Conservation (phyloP, 257 asterid species). For the Solanum chiquidenum region DNA sequence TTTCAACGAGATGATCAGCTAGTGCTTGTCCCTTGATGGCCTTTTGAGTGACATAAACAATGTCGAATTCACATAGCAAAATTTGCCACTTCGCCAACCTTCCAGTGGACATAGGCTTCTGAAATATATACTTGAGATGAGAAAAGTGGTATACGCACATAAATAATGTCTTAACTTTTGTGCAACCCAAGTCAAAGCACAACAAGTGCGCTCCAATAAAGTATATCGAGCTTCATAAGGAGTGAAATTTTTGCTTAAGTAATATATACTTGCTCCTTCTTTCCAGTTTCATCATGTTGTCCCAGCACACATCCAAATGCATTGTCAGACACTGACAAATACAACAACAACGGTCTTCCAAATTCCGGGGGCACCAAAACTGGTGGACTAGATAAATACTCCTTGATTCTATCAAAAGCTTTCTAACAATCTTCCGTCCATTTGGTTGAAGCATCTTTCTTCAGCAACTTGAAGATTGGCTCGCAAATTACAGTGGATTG, state of each 20-base stretch:
- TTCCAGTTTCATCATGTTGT: too few species aligned
- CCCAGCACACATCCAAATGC: not conserved
- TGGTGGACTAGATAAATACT: not conserved
- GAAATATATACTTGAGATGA: too few species aligned
- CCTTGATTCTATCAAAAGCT: not conserved
- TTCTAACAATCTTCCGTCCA: not conserved
- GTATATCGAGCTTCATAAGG: not conserved
- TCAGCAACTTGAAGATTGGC: not conserved
- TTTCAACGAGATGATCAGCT: not conserved
- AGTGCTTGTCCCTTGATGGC: not conserved
- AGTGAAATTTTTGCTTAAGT: too few species aligned
- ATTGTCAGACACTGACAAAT: not conserved
- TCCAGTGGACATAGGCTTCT: not conserved
- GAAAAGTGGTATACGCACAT: too few species aligned
- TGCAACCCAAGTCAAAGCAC: not conserved
- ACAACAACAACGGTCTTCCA: not conserved
- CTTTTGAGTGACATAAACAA: too few species aligned
- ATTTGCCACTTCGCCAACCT: not conserved
- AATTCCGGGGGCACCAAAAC: not conserved
- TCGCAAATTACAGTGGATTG: not conserved
- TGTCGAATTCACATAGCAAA: not conserved
- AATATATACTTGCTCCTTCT: not conserved
- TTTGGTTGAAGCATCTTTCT: not conserved
- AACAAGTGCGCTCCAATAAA: not conserved
- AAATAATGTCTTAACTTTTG: too few species aligned